Evolutionary conservation across 768 basidiomycete genomes (phyloP).

Genomic region (Polyporus arcularius): DNA sequence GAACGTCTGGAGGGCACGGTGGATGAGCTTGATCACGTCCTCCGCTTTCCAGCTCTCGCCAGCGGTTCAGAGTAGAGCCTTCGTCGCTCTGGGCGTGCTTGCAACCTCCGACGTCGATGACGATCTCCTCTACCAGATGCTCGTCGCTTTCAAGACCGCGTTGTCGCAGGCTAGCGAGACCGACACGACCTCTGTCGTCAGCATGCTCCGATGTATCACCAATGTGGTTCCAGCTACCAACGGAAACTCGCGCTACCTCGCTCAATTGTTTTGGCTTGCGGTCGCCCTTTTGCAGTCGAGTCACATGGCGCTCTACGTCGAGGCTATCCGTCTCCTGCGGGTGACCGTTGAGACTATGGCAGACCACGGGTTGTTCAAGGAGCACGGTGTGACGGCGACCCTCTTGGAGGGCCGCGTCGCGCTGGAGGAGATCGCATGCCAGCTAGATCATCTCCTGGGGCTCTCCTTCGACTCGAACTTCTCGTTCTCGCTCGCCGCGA

Average conservation of each 20-base stretch:
- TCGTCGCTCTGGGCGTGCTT: constrained; percentile 81
- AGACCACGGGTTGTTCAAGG: constrained; percentile 56
- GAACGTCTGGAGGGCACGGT: constrained; percentile 90
- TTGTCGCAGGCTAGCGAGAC: constrained; percentile 66
- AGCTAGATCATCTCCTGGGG: constrained; percentile 71
- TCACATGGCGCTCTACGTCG: constrained; percentile 66
- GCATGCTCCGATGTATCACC: constrained; percentile 87
- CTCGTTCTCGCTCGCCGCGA: constrained; percentile 78
- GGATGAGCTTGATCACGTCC: constrained; percentile 88
- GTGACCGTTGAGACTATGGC: constrained; percentile 68
- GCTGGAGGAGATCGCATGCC: constrained; percentile 67
- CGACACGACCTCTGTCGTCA: constrained; percentile 72
- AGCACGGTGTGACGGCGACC: constrained; percentile 51
- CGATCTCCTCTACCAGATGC: constrained; percentile 90
- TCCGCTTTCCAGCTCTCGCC: constrained; percentile 90
- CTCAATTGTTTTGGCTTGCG: constrained; percentile 84
- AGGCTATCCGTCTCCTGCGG: constrained; percentile 68
- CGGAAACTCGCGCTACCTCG: constrained; percentile 69
- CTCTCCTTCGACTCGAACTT: constrained; percentile 79
- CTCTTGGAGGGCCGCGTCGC: constrained; percentile 64
- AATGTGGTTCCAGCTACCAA: constrained; percentile 73
- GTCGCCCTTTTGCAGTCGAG: constrained; percentile 82
- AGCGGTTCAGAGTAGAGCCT: constrained; percentile 85
- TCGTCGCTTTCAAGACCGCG: constrained; percentile 81
- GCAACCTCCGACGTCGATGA: constrained; percentile 86